A percentile compares a stretch with the other conserved stretches of the same genome.
These are phyloP conservation scores for Arabis alpina DNA, from an alignment of 345 rosid species.

Conservation along the genomic window DNA sequence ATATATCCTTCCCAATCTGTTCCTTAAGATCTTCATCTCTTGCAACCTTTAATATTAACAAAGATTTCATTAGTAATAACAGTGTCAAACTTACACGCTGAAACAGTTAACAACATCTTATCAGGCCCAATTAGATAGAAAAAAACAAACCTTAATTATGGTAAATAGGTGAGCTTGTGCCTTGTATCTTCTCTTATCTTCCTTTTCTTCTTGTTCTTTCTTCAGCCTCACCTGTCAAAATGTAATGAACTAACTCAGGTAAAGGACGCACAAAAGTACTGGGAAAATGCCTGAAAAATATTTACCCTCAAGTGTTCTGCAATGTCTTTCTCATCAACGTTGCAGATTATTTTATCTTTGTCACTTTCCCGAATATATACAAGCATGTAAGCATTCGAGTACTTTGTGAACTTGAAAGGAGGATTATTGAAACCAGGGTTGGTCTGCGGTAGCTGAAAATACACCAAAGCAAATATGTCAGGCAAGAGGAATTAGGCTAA, in stretches of 20 bases:
- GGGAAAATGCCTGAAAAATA: slow-evolving; percentile 18
- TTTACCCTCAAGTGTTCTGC: slow-evolving; percentile 94
- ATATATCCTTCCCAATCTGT: slow-evolving; percentile 90
- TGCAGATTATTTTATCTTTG: slow-evolving; percentile 93
- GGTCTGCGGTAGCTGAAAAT: slow-evolving; percentile 76
- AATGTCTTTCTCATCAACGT: slow-evolving; percentile 97
- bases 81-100: slow-evolving; percentile 22
- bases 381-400: slow-evolving; percentile 98
- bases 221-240: slow-evolving; percentile 78
- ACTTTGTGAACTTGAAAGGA: slow-evolving; percentile 88
- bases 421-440: slow-evolving; percentile 95
- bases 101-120: not conserved
- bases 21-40: slow-evolving; percentile 82
- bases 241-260: slow-evolving; percentile 19
- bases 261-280: slow-evolving; percentile 16
- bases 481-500: slow-evolving; percentile 18
- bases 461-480: slow-evolving; percentile 41
- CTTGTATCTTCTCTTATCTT: slow-evolving; percentile 83
- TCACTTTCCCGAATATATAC: slow-evolving; percentile 97
- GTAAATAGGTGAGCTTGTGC: slow-evolving; percentile 95
- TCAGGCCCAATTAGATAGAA: slow-evolving; percentile 6
- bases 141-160: slow-evolving; percentile 66
- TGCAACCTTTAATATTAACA: slow-evolving; percentile 63
- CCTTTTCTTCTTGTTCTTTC: slow-evolving; percentile 97
- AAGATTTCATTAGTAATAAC: slow-evolving; percentile 22